Base-by-base conservation (phyloP, 164 flowering plant species). In the Tetracentron sinense region DNA sequence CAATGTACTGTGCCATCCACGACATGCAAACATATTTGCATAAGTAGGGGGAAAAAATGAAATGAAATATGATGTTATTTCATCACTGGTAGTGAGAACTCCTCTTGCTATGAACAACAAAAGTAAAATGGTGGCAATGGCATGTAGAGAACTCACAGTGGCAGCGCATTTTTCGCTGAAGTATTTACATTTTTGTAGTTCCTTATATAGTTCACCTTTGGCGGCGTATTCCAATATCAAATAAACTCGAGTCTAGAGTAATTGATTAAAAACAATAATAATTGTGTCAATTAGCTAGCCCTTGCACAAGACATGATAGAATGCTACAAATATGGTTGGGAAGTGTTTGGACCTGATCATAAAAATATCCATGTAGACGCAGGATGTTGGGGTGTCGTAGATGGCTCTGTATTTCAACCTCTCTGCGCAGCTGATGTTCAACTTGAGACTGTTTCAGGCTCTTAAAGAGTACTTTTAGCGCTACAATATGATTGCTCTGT, bases 391-490 rank as follows among this genome's bases (percentile, higher is more conserved):
- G 90, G 57, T 94, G 91, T 20, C 97, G 76, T 22, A 94, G 91
- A 74, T 90, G 97, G 68, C 96, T 86, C 60, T 94, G 98, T 55
- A 94, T 94, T 68, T 94, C 98, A 31, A 94, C 96, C 74, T 94
- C 98, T 29, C 98, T 71, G 1, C 96, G 87, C 28, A 94, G 94
- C 79, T 94, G 98, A 69, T 94, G 98, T 72, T 94, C 97, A 58
- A 90, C 97, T 67, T 90, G 98, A 52, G 97, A 89, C 75, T 89
- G 88, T 54, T 94, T 92, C 68, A 94, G 97, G 80, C 80, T 82
- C 81, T 94, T 94, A 54, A 94, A 94, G n/a, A 94, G 85, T 20
- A 94, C 97, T 74, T 94, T 94, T 7, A 94, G 77, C 2, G 98
- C 98, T 61, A 94, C 95, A 15, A 94, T 81, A 19, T 94, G 95